These are phyloP conservation scores for Neocatenulostroma microsporum DNA, from an alignment of 2,329 filamentous ascomycete species.

Conservation along the genomic window DNA sequence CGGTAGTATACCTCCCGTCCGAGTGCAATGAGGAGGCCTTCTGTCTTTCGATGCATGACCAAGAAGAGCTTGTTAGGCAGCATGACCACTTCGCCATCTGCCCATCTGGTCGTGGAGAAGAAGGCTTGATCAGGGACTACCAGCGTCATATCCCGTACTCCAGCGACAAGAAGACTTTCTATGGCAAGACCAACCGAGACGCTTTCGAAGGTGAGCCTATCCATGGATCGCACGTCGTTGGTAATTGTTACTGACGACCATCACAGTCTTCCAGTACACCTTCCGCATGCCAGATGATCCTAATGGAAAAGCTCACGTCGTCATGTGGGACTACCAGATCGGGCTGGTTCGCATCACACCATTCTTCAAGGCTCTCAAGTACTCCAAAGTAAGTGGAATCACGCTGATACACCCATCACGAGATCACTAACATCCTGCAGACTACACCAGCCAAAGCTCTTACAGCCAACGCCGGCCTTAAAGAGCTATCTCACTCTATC, in stretches of 20 bases:
- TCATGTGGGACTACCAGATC: constrained; percentile 97
- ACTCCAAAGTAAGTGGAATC: constrained; percentile 62
- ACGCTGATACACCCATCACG: constrained; percentile 1
- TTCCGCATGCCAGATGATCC: constrained; percentile 62
- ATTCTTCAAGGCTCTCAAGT: constrained; percentile 85
- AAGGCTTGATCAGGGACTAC: constrained; percentile 40
- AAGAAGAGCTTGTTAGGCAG: constrained; percentile 46
- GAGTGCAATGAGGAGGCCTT: constrained; percentile 48
- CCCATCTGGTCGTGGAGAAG: constrained; percentile 48
- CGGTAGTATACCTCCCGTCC: constrained; percentile 65
- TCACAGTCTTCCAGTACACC: constrained; percentile 70
- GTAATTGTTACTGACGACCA: constrained; percentile 4
- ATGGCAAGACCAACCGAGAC: constrained; percentile 76
- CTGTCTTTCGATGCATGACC: constrained; percentile 17
- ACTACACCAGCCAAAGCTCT: constrained; percentile 78
- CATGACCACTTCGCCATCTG: constrained; percentile 59
- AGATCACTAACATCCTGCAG: constrained; percentile 40
- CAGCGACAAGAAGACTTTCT: constrained; percentile 85
- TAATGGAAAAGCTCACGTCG: constrained; percentile 53
- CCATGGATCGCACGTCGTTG: neutral
- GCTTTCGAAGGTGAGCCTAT: constrained; percentile 68
- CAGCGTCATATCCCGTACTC: constrained; percentile 77
- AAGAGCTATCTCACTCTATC: constrained; percentile 87
- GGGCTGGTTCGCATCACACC: constrained; percentile 90
- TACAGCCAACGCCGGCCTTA: constrained; percentile 63